Base-by-base conservation (phyloP, 2,329 filamentous ascomycete species). In the Sporothrix luriei region DNA sequence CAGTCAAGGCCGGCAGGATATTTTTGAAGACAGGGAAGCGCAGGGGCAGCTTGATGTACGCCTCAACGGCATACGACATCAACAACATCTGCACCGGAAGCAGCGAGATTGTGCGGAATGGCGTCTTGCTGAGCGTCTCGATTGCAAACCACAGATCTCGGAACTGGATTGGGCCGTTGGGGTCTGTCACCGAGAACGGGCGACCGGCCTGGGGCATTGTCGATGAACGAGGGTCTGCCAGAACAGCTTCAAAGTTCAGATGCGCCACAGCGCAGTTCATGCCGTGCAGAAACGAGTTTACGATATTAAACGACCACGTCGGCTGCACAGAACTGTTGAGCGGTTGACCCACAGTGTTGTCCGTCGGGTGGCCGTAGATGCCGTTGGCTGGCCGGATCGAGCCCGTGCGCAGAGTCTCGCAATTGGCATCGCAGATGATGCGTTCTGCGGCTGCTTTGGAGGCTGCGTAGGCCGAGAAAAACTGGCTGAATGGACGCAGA, bases 381-480 rank as follows among this genome's bases (percentile, higher is more conserved):
- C 82, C 82, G 72, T 85, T 85, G 2, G 82, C 81, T 0, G 84
- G 84, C 2, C 84, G 78, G 68, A 87, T 84, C 72, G 80, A 80
- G 24, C 84, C 84, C 0, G 84, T 85, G 6, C 84, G 79, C 71
- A 87, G 78, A 76, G 5, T 71, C 74, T 69, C 48, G 3, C 77
- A 74, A 33, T 78, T 78, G 46, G 75, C 75, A 0, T 70, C 74
- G 19, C 81, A 79, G 19, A 85, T 78, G 3, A 83, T 71, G 19
- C 78, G 76, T 75, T 85, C 84, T 0, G 81, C 81, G n/a, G 78
- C 75, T 0, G 79, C 78, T 70, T 85, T 85, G 52, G 82, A 79
- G 21, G 79, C 79, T 29, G 82, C 79, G 69, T 85, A 85, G 74
- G 84, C 80, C 13, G 75, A 75, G 68, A 77, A 84, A 76, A 81